A percentile compares a stretch with the other conserved stretches of the same genome.
phyloP scores from a whole-genome alignment of 1,284 basidiomycete species.

The Ustilago shanxiensis region DNA sequence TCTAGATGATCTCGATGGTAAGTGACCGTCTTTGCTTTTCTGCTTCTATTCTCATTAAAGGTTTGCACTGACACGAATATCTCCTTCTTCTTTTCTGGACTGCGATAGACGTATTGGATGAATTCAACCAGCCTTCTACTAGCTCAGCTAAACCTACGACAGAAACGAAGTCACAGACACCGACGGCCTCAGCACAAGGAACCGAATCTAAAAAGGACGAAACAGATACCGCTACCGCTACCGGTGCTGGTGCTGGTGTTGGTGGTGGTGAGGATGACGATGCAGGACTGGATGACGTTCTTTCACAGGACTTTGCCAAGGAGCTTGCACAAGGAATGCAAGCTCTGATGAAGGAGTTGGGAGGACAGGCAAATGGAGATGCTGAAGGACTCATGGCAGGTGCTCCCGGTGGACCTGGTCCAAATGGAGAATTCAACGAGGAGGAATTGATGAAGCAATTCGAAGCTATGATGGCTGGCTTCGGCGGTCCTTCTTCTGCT shows the following conservation, averaged over 20 bases:
- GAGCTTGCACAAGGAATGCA: slow-evolving; percentile 87
- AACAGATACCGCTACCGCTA: background rate
- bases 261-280: slow-evolving; percentile 23
- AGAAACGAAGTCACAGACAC: slow-evolving; percentile 52
- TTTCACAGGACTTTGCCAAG: slow-evolving; percentile 75
- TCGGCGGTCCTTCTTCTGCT: slow-evolving; percentile 29
- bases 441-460: slow-evolving; percentile 69
- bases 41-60: too few relatives aligned
- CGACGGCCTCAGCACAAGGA: background rate
- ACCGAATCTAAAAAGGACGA: background rate
- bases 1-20: slow-evolving; percentile 67
- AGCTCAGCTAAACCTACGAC: slow-evolving; percentile 38
- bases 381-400: slow-evolving; percentile 34
- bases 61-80: slow-evolving; percentile 3
- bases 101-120: slow-evolving; percentile 70
- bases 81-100: too few relatives aligned
- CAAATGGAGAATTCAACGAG: slow-evolving; percentile 51
- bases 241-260: too few relatives aligned
- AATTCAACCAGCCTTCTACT: slow-evolving; percentile 63
- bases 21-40: slow-evolving; percentile 8
- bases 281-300: slow-evolving; percentile 55
- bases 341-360: slow-evolving; percentile 80
- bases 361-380: slow-evolving; percentile 27
- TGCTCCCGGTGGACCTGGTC: slow-evolving; percentile 6
- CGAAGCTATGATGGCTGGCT: slow-evolving; percentile 65